Percentiles rank a stretch among this genome's conserved stretches.
Conservation (phyloP, 495 filamentous ascomycete genomes). For the Penicillium atrosanguineum region DNA sequence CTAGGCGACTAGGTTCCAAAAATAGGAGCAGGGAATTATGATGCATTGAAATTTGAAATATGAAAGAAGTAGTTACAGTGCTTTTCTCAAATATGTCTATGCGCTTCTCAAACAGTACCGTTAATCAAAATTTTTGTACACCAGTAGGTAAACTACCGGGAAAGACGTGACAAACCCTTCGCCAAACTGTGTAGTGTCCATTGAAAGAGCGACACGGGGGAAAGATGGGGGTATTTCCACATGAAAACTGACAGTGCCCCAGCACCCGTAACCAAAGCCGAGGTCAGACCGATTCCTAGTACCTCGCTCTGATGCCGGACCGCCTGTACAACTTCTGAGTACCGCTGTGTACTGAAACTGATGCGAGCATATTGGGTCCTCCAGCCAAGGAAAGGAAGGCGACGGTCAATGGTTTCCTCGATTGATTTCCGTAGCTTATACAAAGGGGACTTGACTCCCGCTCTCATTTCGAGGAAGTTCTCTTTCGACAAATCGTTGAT, state of each 20-base stretch:
- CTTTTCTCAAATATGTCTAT: too few relatives aligned
- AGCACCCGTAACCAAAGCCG: conserved; percentile 22
- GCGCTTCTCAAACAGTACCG: too few relatives aligned
- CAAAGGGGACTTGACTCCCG: conserved; percentile 67
- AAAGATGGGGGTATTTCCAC: conserved; percentile 32
- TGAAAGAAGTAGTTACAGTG: too few relatives aligned
- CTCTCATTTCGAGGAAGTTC: conserved; percentile 93
- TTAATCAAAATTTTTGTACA: too few relatives aligned
- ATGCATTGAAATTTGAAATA: too few relatives aligned
- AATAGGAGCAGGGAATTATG: too few relatives aligned
- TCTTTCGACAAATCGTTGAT: conserved; percentile 91
- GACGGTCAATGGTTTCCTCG: conserved; percentile 79
- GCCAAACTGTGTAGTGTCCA: conserved; percentile 9
- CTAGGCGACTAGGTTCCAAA: too few relatives aligned
- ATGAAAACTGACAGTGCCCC: conserved; percentile 29
- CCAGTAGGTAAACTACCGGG: not conserved
- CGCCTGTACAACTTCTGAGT: conserved; percentile 72
- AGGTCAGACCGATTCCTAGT: conserved; percentile 38
- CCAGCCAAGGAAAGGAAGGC: conserved; percentile 75
- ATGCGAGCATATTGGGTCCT: conserved; percentile 91
- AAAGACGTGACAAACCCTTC: not conserved
- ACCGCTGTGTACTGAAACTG: conserved; percentile 88
- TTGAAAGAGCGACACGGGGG: conserved; percentile 9
- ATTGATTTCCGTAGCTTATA: conserved; percentile 79
- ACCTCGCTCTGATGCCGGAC: conserved; percentile 67